Evolutionary conservation across 768 basidiomycete genomes (phyloP).

Genomic region (Podaxis carcinomalis): DNA sequence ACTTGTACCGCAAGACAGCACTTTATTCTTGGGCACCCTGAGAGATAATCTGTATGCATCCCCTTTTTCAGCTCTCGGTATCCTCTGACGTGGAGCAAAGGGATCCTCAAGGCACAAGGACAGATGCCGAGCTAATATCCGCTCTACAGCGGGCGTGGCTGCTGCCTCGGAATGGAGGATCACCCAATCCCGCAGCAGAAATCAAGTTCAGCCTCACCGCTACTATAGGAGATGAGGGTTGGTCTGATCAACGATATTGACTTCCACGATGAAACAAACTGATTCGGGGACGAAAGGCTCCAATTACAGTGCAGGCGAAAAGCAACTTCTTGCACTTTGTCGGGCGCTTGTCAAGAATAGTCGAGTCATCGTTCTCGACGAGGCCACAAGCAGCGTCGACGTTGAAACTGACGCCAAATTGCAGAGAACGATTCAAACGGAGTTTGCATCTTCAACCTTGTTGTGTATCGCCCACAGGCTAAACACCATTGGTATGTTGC

Average conservation of each 20-base stretch:
- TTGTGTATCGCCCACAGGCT: constrained; percentile 49
- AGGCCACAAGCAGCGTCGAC: constrained; percentile 61
- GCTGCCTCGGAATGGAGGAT: constrained; percentile 42
- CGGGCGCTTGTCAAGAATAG: constrained; percentile 59
- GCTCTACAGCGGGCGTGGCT: constrained; percentile 59
- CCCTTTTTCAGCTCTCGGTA: constrained; percentile 14
- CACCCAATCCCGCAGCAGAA: constrained; percentile 40
- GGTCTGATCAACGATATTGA: background rate
- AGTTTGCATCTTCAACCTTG: constrained; percentile 49
- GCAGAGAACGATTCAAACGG: constrained; percentile 59
- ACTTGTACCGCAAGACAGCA: constrained; percentile 65
- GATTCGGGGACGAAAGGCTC: constrained; percentile 27
- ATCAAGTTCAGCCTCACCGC: constrained; percentile 69
- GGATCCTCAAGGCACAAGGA: constrained; percentile 32
- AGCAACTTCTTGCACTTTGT: constrained; percentile 51
- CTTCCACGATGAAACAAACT: background rate
- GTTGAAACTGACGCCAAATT: constrained; percentile 60
- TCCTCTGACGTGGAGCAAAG: background rate
- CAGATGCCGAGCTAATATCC: constrained; percentile 60
- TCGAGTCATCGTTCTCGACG: constrained; percentile 57
- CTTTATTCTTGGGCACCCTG: constrained; percentile 48
- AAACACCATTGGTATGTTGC: constrained; percentile 42
- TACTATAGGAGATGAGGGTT: constrained; percentile 42
- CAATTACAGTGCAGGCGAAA: constrained; percentile 56
- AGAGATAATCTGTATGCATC: constrained; percentile 37